phyloP scores from a whole-genome alignment of 2,329 filamentous ascomycete species.

The Pseudocercospora fijiensis region DNA sequence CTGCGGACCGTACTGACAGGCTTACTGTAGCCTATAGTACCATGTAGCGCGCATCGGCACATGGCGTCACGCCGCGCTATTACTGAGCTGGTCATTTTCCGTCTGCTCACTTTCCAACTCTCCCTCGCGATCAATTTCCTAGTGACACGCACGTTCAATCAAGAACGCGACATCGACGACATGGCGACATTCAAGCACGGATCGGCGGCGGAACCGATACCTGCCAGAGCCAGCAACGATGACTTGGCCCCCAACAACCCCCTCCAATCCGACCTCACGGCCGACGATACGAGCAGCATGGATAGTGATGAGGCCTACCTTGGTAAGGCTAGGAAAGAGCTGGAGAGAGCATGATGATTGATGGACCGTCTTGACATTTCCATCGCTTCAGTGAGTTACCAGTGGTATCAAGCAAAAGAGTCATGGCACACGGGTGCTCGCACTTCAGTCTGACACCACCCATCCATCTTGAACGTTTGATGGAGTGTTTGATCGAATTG shows the following conservation, averaged over 20 bases:
- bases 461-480: constrained; percentile 6
- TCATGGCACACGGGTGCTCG: constrained; percentile 42
- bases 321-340: constrained; percentile 37
- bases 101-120: not conserved
- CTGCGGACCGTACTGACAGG: too few relatives aligned
- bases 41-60: not conserved
- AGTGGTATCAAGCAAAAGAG: constrained; percentile 33
- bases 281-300: constrained; percentile 34
- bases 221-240: constrained; percentile 18
- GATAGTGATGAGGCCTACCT: constrained; percentile 39
- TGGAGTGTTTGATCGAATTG: constrained; percentile 25
- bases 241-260: constrained; percentile 34
- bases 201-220: constrained; percentile 13
- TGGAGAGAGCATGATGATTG: constrained; percentile 20
- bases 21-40: not conserved
- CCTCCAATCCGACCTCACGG: constrained; percentile 37
- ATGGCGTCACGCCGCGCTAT: constrained; percentile 6
- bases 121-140: not conserved
- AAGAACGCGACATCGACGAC: not conserved
- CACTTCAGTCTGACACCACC: constrained; percentile 27
- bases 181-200: constrained; percentile 18
- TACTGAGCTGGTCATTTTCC: not conserved
- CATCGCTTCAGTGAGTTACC: constrained; percentile 35
- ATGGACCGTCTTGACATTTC: constrained; percentile 7
- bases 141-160: not conserved